Evolutionary conservation across 192 early-diverging fungal genomes (phyloP), one percentile per base, ranked within the genome.

Genomic region (Coemansia sp.): DNA sequence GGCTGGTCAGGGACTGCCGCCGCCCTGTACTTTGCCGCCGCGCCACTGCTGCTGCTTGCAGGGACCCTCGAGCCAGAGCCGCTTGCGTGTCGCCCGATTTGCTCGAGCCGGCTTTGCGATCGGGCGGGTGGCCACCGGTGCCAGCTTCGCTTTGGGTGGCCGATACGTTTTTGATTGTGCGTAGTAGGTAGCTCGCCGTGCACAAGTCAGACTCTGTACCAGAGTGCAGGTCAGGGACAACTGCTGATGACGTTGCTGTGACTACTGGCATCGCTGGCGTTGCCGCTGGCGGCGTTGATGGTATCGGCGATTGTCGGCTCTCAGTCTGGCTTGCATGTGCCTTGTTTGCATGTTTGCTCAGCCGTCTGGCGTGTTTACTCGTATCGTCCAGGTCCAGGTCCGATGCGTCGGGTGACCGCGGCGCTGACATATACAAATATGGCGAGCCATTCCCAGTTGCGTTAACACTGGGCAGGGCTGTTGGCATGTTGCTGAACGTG

Each of bases 381-480:
- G 24, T 15, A n/a, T 12, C 64, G 41, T 69, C 58, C 14, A 67
- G 48, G n/a, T 81, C 78, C 9, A 69, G 22, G 45, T 81, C 78
- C 2, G 78, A 81, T 6, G 66, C 69, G 50, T 75, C 66, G 1
- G 78, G 78, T 10, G 78, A 81, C 7, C 78, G 69, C 4, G 78
- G 78, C n/a, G 78, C 78, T 17, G 78, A 81, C 78, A 81, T 81
- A 66, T 72, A 60, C 66, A 81, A 51, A 35, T 75, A 81, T 2
- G 78, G 78, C 14, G 78, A 81, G 7, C 78, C 78, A 25, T 68
- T 72, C 5, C 69, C 66, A 19, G 78, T 81, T 45, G 64, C 63
- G 49, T 81, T 75, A 25, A 69, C 73, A 52, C 76, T 75, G 15
- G 73, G 69, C n/a, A 72, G 59, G 0, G 73, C 67, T 5, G 78